Base-by-base conservation (phyloP, 176 grass and related monocot species). In the Rhipidocladum racemiflorum region DNA sequence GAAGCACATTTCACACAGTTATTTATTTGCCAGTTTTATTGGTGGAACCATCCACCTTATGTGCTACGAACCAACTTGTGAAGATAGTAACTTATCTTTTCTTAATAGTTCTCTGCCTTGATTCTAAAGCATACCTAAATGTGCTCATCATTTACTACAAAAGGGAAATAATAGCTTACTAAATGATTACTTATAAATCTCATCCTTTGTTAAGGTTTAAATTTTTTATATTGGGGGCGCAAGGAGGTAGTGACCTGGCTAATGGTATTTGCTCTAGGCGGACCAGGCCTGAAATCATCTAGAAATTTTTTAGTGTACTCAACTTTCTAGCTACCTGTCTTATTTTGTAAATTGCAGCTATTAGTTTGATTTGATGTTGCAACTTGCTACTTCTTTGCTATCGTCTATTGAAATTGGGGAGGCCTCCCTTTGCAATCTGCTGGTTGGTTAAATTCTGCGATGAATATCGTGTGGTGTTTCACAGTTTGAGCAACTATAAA, bases 401-500 rank as follows among this genome's bases (percentile, higher is more conserved):
- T 74, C 68, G 42, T 54, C 11, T 50, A 25, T 67, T 65, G 42
- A 46, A 7, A n/a, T 55, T 55, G 6, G 51, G 51, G 7, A 79
- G 13, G 9, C 30, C 29, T 79, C 49, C 11, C 36, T 70, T 70
- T 71, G 25, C 20, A 8, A 17, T 35, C 9, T 55, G 16, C 40
- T 81, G 39, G 36, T 44, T 83, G 14, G 29, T 74, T 64, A 72
- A 49, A 1, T 68, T 73, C 48, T n/a, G 20, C 44, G 34, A 28
- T 42, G 21, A 70, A 63, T 76, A 75, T 81, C 5, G 65, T 64
- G 16, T 65, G 30, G 56, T 75, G 16, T 61, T n/a, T n/a, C n/a
- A n/a, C n/a, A n/a, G n/a, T n/a, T 79, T 87, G 20, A 65, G 71
- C 66, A 76, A 42, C 32, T 74, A 79, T 85, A 65, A 68, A 36